Conservation (phyloP, 352 stramenopile genomes). For the Phytophthora melonis region DNA sequence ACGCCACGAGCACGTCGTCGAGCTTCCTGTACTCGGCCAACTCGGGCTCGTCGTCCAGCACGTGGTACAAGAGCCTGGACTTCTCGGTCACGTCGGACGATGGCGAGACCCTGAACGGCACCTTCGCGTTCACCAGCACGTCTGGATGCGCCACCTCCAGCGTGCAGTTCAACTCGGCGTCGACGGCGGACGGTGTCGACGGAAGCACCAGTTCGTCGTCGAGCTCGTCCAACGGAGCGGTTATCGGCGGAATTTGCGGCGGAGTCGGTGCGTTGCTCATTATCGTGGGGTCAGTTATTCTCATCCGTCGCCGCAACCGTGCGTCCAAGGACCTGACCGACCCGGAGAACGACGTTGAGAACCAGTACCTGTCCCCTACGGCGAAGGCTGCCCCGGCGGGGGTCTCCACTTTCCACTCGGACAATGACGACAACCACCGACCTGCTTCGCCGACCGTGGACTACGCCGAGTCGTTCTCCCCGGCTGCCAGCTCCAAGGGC, state of each 20-base stretch:
- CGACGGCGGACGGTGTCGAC: constrained; percentile 56
- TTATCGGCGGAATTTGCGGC: constrained; percentile 55
- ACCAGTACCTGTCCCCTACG: constrained; percentile 68
- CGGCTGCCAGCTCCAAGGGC: constrained; percentile 41
- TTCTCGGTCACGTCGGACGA: constrained; percentile 68
- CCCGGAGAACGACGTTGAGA: constrained; percentile 57
- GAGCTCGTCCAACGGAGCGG: constrained; percentile 34
- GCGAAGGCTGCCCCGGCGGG: constrained; percentile 48
- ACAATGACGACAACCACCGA: constrained; percentile 38
- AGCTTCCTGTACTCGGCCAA: constrained; percentile 74
- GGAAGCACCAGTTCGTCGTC: constrained; percentile 24
- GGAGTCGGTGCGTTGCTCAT: constrained; percentile 60
- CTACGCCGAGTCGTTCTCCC: constrained; percentile 62
- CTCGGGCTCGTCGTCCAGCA: constrained; percentile 47
- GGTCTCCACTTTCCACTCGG: constrained; percentile 46
- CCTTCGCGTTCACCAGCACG: constrained; percentile 65
- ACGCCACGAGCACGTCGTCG: constrained; percentile 57
- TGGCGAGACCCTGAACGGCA: constrained; percentile 60
- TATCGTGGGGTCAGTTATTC: constrained; percentile 75
- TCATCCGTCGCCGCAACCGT: constrained; percentile 67
- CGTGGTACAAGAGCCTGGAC: constrained; percentile 71
- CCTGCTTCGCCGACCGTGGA: constrained; percentile 60
- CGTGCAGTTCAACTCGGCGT: constrained; percentile 75
- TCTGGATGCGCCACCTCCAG: constrained; percentile 68
- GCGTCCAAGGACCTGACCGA: constrained; percentile 43